Evolutionary conservation across 192 early-diverging fungal genomes (phyloP).

Genomic region (Rhizoclosmatium sp.): DNA sequence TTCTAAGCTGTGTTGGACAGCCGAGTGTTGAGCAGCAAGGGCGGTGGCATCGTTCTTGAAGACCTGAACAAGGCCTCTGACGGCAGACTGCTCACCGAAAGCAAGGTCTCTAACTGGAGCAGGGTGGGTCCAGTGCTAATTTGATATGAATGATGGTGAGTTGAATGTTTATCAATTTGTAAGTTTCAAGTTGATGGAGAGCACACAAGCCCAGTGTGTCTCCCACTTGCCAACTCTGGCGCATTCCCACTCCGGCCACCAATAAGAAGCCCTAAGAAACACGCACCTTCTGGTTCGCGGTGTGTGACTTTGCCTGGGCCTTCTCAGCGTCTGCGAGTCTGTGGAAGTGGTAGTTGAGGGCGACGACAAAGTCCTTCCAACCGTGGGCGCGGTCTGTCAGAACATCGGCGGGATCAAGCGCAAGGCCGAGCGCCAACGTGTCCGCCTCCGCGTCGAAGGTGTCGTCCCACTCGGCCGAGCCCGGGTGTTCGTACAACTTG

Average conservation of each 20-base stretch:
- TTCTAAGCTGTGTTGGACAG: constrained; percentile 7
- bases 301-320: constrained; percentile 22
- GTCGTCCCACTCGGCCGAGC: not conserved
- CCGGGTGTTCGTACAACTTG: constrained; percentile 1
- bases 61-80: not conserved
- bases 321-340: constrained; percentile 30
- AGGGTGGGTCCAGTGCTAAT: constrained; percentile 21
- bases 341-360: constrained; percentile 14
- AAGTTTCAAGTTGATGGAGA: not conserved
- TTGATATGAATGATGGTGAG: not conserved
- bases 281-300: constrained; percentile 26
- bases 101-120: constrained; percentile 7
- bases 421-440: constrained; percentile 21
- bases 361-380: constrained; percentile 5
- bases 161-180: not conserved
- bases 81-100: constrained; percentile 7
- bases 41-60: constrained; percentile 16
- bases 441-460: constrained; percentile 20
- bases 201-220: too few species aligned
- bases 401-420: constrained; percentile 32
- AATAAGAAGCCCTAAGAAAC: not conserved
- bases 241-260: not conserved
- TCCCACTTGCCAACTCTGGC: too few species aligned
- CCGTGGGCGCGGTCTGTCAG: constrained; percentile 29
- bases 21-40: constrained; percentile 3